Percentiles rank a stretch among this genome's conserved stretches.
These are phyloP conservation scores for Dipodascus geniculatus DNA, from an alignment of 805 yeast species.

Conservation along the genomic window DNA sequence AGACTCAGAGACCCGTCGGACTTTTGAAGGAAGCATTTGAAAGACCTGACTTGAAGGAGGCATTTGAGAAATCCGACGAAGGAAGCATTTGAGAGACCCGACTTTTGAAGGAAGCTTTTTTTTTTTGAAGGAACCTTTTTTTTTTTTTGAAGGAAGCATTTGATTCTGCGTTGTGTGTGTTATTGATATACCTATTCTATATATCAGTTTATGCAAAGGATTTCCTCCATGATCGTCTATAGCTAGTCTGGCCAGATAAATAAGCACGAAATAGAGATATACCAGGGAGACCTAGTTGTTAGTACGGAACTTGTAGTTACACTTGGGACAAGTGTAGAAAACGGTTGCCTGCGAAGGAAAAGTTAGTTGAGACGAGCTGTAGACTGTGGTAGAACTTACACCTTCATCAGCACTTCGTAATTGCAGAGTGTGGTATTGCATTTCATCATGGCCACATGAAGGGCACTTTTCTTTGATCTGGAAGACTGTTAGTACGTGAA, in stretches of 20 bases:
- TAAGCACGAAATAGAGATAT: constrained; percentile 3
- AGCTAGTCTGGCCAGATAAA: constrained; percentile 1
- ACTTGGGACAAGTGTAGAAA: constrained; percentile 87
- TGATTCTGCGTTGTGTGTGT: background rate
- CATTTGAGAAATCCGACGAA: background rate
- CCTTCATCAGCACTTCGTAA: constrained; percentile 98
- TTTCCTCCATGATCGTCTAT: background rate
- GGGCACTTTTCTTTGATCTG: constrained; percentile 92
- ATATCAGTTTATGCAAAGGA: background rate
- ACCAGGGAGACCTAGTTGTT: constrained; percentile 50
- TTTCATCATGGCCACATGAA: constrained; percentile 95
- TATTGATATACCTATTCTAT: background rate
- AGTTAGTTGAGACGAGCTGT: background rate
- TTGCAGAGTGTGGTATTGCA: constrained; percentile 95
- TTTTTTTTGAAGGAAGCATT: background rate
- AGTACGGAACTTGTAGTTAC: constrained; percentile 90
- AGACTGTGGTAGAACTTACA: constrained; percentile 19
- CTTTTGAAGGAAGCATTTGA: background rate
- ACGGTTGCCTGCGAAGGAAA: constrained; percentile 55
- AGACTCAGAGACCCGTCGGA: constrained; percentile 19
- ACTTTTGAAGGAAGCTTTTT: background rate
- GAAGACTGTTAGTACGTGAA: background rate
- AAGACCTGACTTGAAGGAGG: background rate
- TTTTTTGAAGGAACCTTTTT: background rate
- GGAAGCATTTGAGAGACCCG: background rate